Evolutionary conservation across 2,329 filamentous ascomycete genomes (phyloP).

Genomic region (Aspergillus fijiensis): DNA sequence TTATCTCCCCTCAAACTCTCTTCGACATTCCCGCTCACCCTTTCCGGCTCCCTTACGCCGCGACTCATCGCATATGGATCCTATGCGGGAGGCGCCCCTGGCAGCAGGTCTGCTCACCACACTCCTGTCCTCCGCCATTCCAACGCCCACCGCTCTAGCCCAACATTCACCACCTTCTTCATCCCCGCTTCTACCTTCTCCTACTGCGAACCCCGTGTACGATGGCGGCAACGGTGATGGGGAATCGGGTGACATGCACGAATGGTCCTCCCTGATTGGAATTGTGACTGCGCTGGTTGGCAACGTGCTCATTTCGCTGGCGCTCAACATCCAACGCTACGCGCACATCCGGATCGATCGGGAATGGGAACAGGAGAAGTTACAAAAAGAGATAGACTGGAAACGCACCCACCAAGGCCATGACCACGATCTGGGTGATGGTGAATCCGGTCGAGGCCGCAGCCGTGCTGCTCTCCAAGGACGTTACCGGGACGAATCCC

Average conservation of each 20-base stretch:
- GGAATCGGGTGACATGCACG: conserved; percentile 20
- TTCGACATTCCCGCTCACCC: background rate
- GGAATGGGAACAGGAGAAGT: conserved; percentile 61
- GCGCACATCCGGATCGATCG: conserved; percentile 82
- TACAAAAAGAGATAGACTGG: conserved; percentile 55
- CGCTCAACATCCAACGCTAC: conserved; percentile 94
- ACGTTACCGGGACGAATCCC: conserved; percentile 22
- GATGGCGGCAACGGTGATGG: conserved; percentile 22
- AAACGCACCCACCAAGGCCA: conserved; percentile 41
- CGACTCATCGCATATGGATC: conserved; percentile 25
- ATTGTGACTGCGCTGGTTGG: conserved; percentile 90
- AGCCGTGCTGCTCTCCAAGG: conserved; percentile 9
- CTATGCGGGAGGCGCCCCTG: conserved; percentile 26
- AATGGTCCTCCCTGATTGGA: conserved; percentile 91
- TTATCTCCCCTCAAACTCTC: conserved; percentile 5
- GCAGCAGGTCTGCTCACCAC: conserved; percentile 31
- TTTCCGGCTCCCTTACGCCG: background rate
- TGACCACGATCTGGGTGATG: conserved; percentile 12
- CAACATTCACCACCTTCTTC: conserved; percentile 18
- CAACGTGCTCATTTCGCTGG: conserved; percentile 91
- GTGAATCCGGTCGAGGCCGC: conserved; percentile 9
- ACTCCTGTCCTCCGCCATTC: conserved; percentile 24
- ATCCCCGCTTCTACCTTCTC: conserved; percentile 11
- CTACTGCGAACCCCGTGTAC: conserved; percentile 19
- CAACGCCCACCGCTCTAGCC: conserved; percentile 22